phyloP scores from a whole-genome alignment of 2,329 filamentous ascomycete species.

The Pseudocercospora macadamiae region DNA sequence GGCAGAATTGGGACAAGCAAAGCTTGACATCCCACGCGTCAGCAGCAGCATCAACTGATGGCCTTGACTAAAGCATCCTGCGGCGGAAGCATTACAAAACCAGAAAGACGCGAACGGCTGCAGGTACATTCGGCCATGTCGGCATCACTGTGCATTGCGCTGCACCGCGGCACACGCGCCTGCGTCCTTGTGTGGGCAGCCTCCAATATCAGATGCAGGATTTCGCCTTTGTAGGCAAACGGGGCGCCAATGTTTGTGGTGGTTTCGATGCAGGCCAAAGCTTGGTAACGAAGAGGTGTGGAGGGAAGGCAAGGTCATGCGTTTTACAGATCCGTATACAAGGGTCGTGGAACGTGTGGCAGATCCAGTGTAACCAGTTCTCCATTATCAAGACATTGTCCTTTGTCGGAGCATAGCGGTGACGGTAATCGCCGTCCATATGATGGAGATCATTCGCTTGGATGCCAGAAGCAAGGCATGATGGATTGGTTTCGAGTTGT shows the following conservation, averaged over 20 bases:
- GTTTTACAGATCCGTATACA: not conserved
- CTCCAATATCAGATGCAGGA: too few relatives aligned
- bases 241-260: not conserved
- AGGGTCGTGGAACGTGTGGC: not conserved
- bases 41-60: not conserved
- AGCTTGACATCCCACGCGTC: slow-evolving; percentile 12
- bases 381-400: not conserved
- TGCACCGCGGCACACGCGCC: not conserved
- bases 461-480: not conserved
- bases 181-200: not conserved
- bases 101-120: not conserved
- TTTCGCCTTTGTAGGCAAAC: too few relatives aligned
- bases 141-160: not conserved
- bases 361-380: not conserved
- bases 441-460: not conserved
- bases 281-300: not conserved
- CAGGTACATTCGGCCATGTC: slow-evolving; percentile 8
- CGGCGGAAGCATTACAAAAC: not conserved
- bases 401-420: not conserved
- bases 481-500: not conserved
- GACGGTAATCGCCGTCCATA: not conserved
- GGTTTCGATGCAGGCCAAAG: slow-evolving; percentile 1
- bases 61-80: not conserved
- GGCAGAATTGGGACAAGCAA: slow-evolving; percentile 1
- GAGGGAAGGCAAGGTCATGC: not conserved